Percentiles rank a stretch among this genome's conserved stretches.
Conservation (phyloP, 2,329 filamentous ascomycete genomes). For the Phoma sp. region DNA sequence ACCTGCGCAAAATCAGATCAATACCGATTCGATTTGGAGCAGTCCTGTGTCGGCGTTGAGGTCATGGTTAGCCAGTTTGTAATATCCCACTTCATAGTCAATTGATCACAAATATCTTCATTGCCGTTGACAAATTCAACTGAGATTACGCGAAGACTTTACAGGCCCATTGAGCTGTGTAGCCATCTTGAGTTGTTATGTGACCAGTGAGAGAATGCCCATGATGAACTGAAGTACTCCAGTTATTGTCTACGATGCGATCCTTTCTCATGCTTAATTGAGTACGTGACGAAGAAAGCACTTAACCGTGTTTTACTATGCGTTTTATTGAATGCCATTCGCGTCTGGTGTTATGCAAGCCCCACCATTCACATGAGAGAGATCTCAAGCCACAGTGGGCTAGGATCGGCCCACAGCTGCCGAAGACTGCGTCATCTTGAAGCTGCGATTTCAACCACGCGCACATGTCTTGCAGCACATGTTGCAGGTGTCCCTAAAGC, state of each 20-base stretch:
- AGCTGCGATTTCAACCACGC: constrained; percentile 12
- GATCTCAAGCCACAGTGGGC: constrained; percentile 5
- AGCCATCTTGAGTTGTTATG: no score
- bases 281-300: no score
- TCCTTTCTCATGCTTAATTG: no score
- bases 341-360: not conserved
- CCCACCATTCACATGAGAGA: constrained; percentile 13
- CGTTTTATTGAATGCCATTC: constrained; percentile 4
- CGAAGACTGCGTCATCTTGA: constrained; percentile 16
- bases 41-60: constrained; percentile 3
- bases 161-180: no score
- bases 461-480: constrained; percentile 1
- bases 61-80: constrained; percentile 3
- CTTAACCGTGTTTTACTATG: no score
- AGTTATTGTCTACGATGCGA: no score
- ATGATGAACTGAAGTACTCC: no score
- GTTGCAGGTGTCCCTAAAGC: constrained; percentile 1
- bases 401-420: constrained; percentile 12
- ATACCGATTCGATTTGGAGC: not conserved
- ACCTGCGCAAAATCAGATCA: not conserved
- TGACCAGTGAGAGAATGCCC: no score
- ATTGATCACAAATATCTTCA: no score
- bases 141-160: no score
- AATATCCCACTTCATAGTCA: not conserved
- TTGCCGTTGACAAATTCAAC: no score